Evolutionary conservation across 2,329 filamentous ascomycete species (phyloP), one percentile per base, ranked within the genome.

Genomic region (Penicillium griseofulvum): DNA sequence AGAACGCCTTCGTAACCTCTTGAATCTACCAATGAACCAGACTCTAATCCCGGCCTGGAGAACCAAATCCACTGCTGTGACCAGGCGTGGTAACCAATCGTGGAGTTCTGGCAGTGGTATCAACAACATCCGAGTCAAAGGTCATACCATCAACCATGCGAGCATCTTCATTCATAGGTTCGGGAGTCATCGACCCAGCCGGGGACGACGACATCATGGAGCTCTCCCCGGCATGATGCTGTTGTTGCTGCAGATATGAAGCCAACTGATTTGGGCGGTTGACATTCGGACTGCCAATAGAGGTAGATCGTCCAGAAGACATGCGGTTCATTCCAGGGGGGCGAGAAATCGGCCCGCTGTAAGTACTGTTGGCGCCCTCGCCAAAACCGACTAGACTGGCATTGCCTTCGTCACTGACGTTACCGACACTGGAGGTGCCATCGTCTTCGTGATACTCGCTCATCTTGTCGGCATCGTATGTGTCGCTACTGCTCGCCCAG

Each of bases 381-480:
- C 93, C 93, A 65, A 97, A 97, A 0, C 89, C 93, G 10, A 97
- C 93, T 6, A 97, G 80, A 59, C 88, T 93, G 2, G 87, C 90
- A 49, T 86, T 87, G 8, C 87, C 88, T 66, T 96, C 91, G 65
- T 96, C 91, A 65, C 89, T 93, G 81, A 94, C 88, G 56, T 88
- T 89, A 62, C 90, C 89, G 48, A 87, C 83, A 59, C 85, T 86
- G 28, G 85, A 86, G 9, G 80, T 79, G 5, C 74, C 81, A 38
- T 82, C 85, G 50, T 84, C 80, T 59, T 84, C 88, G 72, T 88
- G 84, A 68, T 90, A 88, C 59, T 87, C 86, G 65, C 75, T 78
- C 75, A 77, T 84, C 50, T 82, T 81, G 60, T 82, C 79, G 1
- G 71, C 74, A 14, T 81, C 82, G 55, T 81, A 84, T 5, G 79